Base-by-base conservation (phyloP, 352 stramenopile genomes). In the Globisporangium nodosum region DNA sequence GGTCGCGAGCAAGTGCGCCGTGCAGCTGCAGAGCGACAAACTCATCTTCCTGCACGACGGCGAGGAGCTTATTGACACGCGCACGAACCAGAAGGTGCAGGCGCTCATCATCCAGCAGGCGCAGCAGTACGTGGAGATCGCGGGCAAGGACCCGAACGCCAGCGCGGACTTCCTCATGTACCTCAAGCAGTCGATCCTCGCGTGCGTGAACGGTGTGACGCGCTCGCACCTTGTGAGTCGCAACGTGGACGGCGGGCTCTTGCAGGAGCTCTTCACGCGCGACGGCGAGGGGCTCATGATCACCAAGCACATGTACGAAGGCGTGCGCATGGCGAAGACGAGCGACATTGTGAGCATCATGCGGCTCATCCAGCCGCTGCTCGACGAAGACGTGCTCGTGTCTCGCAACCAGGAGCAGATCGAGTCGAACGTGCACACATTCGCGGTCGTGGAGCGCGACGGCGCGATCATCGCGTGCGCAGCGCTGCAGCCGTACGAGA, bases 191-290 rank as follows among this genome's bases (percentile, higher is more conserved):
- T 91, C 85, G 9, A 92, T 93, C 57, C 71, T 80, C 42, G 87
- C 87, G 8, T 94, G 87, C 37, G 73, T 92, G 30, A 87, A 90
- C 65, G 86, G 86, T 18, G 86, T 96, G 40, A 89, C 82, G 56
- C 82, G 87, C 5, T 90, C 85, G 16, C 87, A 96, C 55, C 60
- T 96, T 51, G 86, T 96, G 24, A 94, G 81, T 45, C 82, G 87
- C 46, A 83, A 95, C 57, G 77, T 91, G 6, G 80, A 96, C 53
- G 87, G 87, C 40, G 94, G 89, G 3, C 71, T 99, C 37, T 71
- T 99, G 24, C 87, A 98, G 66, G 97, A 99, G 72, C 78, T 99
- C n/a, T 99, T 98, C 70, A 99, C 97, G 21, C 90, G 96, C 52
- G 97, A 99, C 71, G 97, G 97, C 49, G 85, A 94, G 61, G 97